Base-by-base conservation (phyloP, 2,329 filamentous ascomycete species). In the Metarhizium anisopliae region DNA sequence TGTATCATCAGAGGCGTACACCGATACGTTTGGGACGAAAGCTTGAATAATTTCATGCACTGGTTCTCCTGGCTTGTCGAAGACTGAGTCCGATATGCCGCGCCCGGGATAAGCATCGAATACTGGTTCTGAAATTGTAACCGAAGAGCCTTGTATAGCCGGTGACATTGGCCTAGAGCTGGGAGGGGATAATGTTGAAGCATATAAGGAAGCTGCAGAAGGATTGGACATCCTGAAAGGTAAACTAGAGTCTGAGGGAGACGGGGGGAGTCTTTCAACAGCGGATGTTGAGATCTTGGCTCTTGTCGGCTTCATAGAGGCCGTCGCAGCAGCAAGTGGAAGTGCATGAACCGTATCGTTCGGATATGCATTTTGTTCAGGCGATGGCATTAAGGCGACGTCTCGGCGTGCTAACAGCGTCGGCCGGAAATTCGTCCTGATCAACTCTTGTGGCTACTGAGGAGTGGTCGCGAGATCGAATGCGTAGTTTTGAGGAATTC, bases 21-120 rank as follows among this genome's bases (percentile, higher is more conserved):
- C 83, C 6, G 89, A 89, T 50, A 99, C 84, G 60, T 94, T 89
- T 1, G 94, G 95, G 14, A 93, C 89, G 68, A 96, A 96, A 2
- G 91, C 87, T 57, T 86, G 86, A 54, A 95, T 77, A 47, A 97
- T 86, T 52, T 96, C 74, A 60, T 78, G 80, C 25, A 83, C 69
- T 36, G 82, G 81, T 56, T 85, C 81, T 11, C 75, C 73, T 1
- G 77, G 77, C 56, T 70, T 74, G 47, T 77, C 74, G 11, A 71
- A 73, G 1, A 69, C 69, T 43, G 66, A 70, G 42, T 77, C 75
- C 2, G 76, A 67, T 2, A 80, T 69, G 10, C 73, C 74, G 55
- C 74, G 74, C 52, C 71, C 73, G 11, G 71, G 66, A 14, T 72
- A 70, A 36, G 72, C 71, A 36, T 77, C 77, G 59, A 83, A 82